These are phyloP conservation scores for Capsicum chinense DNA, from an alignment of 257 asterid genomes.

Conservation along the genomic window DNA sequence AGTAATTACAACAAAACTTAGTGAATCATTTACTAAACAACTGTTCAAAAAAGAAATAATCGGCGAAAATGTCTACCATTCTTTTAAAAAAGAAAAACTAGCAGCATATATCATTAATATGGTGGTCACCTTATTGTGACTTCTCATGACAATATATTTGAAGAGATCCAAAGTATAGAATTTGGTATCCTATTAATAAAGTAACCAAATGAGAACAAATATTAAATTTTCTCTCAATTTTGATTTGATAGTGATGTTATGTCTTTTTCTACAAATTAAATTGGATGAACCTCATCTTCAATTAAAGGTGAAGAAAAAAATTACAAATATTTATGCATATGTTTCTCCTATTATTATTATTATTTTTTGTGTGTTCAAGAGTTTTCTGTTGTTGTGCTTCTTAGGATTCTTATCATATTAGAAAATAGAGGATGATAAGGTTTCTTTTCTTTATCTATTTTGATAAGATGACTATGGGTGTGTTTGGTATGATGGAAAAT, in stretches of 20 bases:
- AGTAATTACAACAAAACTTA: neutral
- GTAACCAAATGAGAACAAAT: neutral
- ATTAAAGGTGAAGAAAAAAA: conserved; percentile 13
- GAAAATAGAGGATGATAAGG: neutral
- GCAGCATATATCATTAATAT: neutral
- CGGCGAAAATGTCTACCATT: neutral
- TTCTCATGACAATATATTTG: neutral
- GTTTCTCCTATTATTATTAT: neutral
- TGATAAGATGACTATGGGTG: neutral
- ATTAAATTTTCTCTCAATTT: neutral
- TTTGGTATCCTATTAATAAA: neutral
- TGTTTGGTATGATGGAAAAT: too few species aligned
- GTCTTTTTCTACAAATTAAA: neutral
- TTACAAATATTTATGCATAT: neutral
- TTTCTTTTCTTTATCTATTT: neutral
- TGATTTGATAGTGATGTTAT: neutral
- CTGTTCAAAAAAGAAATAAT: neutral
- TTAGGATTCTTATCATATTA: conserved; percentile 22
- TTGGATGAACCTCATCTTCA: conserved; percentile 10
- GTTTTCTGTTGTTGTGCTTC: neutral
- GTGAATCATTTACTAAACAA: neutral
- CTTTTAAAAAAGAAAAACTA: neutral
- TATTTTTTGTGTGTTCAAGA: neutral
- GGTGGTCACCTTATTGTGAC: conserved; percentile 13
- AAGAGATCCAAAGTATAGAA: neutral